These are phyloP conservation scores for Cordyceps tenuipes DNA, from an alignment of 2,329 filamentous ascomycete species.

Conservation along the genomic window DNA sequence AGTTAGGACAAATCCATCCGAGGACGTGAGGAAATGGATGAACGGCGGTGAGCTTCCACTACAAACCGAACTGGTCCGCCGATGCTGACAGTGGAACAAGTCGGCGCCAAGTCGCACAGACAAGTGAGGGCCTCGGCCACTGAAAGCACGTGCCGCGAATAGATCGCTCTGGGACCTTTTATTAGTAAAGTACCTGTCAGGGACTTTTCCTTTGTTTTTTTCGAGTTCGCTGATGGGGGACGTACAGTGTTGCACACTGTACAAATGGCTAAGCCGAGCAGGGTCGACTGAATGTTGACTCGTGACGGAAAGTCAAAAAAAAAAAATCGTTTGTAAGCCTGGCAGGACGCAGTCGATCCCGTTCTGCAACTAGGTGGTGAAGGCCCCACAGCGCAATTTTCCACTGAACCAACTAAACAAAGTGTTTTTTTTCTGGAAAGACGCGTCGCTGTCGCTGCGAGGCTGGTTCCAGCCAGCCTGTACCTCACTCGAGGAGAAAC, in stretches of 20 bases:
- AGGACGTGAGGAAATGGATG: neutral
- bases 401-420: neutral
- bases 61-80: neutral
- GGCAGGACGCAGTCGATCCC: neutral
- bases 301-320: neutral
- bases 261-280: neutral
- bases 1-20: too few species aligned
- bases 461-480: neutral
- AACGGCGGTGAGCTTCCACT: slow-evolving; percentile 3
- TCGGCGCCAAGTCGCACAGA: neutral
- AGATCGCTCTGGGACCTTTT: neutral
- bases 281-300: neutral
- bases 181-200: too few species aligned
- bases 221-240: neutral
- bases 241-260: neutral
- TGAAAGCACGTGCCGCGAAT: slow-evolving; percentile 1
- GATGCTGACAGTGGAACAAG: neutral
- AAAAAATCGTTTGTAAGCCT: neutral
- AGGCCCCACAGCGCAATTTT: neutral
- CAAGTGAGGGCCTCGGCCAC: slow-evolving; percentile 1
- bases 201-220: neutral
- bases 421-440: neutral
- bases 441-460: neutral
- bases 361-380: neutral
- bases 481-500: too few species aligned